A percentile compares a stretch with the other conserved stretches of the same genome.
Evolutionary conservation across 75 land plant genomes (phyloP).

Genomic region (Isoetes taiwanensis): DNA sequence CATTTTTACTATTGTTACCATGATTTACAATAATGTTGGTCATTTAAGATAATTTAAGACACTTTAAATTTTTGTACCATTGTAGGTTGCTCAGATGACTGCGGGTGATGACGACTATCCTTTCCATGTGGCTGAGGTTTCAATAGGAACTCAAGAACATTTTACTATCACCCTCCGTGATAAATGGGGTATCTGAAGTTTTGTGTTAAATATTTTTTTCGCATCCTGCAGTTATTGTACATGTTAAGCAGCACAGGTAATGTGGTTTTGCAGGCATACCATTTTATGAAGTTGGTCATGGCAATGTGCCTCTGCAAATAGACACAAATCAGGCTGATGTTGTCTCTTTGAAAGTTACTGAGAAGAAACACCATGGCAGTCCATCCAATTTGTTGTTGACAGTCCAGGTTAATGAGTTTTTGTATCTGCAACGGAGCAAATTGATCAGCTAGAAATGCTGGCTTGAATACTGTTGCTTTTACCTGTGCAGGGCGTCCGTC

Average conservation of each 20-base stretch:
- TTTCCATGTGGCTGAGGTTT: slow-evolving; percentile 37
- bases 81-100: slow-evolving; percentile 55
- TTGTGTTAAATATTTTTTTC: neutral
- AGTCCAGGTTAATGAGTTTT: slow-evolving; percentile 33
- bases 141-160: slow-evolving; percentile 43
- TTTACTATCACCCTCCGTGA: slow-evolving; percentile 40
- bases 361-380: slow-evolving; percentile 10
- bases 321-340: slow-evolving; percentile 64
- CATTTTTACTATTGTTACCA: too few relatives aligned
- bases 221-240: neutral
- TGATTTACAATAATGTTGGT: too few relatives aligned
- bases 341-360: slow-evolving; percentile 29
- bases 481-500: slow-evolving; percentile 43
- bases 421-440: neutral
- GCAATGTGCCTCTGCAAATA: slow-evolving; percentile 19
- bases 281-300: slow-evolving; percentile 61
- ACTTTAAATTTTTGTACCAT: too few relatives aligned
- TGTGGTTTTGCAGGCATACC: slow-evolving; percentile 39
- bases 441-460: neutral
- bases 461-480: too few relatives aligned
- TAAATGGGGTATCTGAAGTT: slow-evolving; percentile 40
- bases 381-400: slow-evolving; percentile 16
- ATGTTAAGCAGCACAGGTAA: neutral
- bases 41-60: too few relatives aligned
- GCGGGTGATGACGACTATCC: slow-evolving; percentile 25